These are phyloP conservation scores for Murraya koenigii DNA, from an alignment of 345 rosid species.

Conservation along the genomic window DNA sequence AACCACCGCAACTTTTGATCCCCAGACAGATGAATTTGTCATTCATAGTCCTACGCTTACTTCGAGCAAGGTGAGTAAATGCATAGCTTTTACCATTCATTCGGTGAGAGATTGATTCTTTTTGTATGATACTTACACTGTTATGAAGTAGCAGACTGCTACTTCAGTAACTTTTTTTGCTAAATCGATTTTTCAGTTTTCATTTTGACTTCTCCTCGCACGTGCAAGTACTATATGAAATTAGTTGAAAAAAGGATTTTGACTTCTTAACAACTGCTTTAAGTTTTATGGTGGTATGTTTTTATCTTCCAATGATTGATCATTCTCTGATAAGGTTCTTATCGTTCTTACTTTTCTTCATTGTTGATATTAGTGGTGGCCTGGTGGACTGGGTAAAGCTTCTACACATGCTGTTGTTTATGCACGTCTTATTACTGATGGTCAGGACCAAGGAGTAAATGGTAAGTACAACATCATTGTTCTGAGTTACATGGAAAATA, in stretches of 20 bases:
- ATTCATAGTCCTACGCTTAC: conserved; percentile 91
- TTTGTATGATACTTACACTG: not conserved
- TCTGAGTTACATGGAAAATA: not conserved
- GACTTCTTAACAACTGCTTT: not conserved
- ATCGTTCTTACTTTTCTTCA: not conserved
- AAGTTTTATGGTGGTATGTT: conserved; percentile 3
- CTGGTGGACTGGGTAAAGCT: conserved; percentile 93
- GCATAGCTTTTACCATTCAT: not conserved
- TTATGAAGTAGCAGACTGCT: not conserved
- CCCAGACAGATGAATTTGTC: conserved; percentile 82
- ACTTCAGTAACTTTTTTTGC: not conserved
- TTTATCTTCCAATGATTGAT: not conserved
- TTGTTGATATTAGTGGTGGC: conserved; percentile 85
- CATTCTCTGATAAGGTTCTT: conserved; percentile 9
- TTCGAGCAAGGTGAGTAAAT: conserved; percentile 74
- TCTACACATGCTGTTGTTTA: conserved; percentile 94
- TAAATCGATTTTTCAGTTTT: not conserved
- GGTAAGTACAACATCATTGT: conserved; percentile 42
- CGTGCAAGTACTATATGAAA: not conserved
- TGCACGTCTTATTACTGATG: conserved; percentile 79
- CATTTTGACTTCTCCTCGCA: not conserved
- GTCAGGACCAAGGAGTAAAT: conserved; percentile 82
- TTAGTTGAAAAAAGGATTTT: not conserved
- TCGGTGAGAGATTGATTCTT: too few species aligned
- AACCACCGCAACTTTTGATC: conserved; percentile 97